These are phyloP conservation scores for Schizophyllum amplum DNA, from an alignment of 1,284 basidiomycete genomes.

Conservation along the genomic window DNA sequence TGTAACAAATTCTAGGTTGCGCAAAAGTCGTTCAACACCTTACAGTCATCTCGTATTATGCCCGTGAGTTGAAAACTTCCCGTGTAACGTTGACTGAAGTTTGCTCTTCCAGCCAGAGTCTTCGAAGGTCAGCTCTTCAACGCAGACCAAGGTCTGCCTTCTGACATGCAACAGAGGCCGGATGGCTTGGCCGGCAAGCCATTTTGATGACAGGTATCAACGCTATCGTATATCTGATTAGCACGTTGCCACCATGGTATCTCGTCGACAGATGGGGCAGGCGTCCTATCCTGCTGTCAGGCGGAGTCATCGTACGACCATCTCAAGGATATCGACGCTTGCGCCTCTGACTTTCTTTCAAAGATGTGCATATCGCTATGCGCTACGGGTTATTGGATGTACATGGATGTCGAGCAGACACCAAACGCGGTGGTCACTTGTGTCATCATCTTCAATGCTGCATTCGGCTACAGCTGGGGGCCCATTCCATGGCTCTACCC, in stretches of 20 bases:
- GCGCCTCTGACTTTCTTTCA: constrained; percentile 4
- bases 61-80: constrained; percentile 46
- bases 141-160: neutral
- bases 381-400: constrained; percentile 86
- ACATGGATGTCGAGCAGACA: constrained; percentile 77
- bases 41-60: constrained; percentile 88
- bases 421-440: constrained; percentile 86
- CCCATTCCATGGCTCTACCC: constrained; percentile 85
- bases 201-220: constrained; percentile 97
- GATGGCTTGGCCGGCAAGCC: constrained; percentile 94
- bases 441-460: constrained; percentile 89
- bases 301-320: constrained; percentile 70
- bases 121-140: constrained; percentile 59
- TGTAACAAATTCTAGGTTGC: constrained; percentile 7
- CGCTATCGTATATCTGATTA: constrained; percentile 78
- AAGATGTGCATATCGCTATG: constrained; percentile 75
- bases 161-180: constrained; percentile 57
- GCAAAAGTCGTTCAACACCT: neutral
- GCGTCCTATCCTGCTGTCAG: constrained; percentile 79
- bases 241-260: constrained; percentile 86
- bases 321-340: neutral
- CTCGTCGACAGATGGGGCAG: constrained; percentile 89
- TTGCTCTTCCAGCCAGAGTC: constrained; percentile 48
- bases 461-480: constrained; percentile 82
- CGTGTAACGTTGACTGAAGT: constrained; percentile 6